Evolutionary conservation across 805 yeast species (phyloP), one percentile per base, ranked within the genome.

Genomic region (Starmerella roubikii): DNA sequence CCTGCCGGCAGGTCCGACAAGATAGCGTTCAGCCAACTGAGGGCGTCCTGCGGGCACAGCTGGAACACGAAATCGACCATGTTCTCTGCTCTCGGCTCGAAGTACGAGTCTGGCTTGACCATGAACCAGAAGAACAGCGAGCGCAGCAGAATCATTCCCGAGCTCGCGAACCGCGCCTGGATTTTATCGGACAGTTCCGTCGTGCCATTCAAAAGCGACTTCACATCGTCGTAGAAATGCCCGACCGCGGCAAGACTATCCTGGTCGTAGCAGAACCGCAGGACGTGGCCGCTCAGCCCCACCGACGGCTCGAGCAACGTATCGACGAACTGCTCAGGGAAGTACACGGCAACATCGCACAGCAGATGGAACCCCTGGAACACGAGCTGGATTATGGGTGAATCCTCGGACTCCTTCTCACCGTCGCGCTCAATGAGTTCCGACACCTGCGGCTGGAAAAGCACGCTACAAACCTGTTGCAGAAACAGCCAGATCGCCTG

Each of bases 401-500:
- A 39, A 23, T 32, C 35, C 15, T 40, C 41, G 24, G 41, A 42
- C 15, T 33, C 45, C n/a, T 26, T 37, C 12, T 23, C 45, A 22
- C 45, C 49, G 20, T 44, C 41, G 4, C 15, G n/a, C 33, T 40
- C 24, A 31, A 45, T 34, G 37, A 32, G 29, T 12, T 27, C 31
- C 3, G 30, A 15, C 3, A 31, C 30, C 13, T 29, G 26, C n/a
- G 17, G 20, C 12, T 30, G 85, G 83, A 55, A 69, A 37, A 85
- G 59, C 37, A 83, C 63, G 54, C 84, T 94, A 45, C 70, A 66
- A 61, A 78, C 67, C 79, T 83, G 76, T 45, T 86, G 65, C 67
- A 77, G 82, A 55, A 77, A 86, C 61, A 86, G 94, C 59, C 88
- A 94, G 34, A 85, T 65, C 23, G 81, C 67, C 56, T 84, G 47